phyloP scores from a whole-genome alignment of 1,284 basidiomycete genomes.

The Trichosporon inkin region DNA sequence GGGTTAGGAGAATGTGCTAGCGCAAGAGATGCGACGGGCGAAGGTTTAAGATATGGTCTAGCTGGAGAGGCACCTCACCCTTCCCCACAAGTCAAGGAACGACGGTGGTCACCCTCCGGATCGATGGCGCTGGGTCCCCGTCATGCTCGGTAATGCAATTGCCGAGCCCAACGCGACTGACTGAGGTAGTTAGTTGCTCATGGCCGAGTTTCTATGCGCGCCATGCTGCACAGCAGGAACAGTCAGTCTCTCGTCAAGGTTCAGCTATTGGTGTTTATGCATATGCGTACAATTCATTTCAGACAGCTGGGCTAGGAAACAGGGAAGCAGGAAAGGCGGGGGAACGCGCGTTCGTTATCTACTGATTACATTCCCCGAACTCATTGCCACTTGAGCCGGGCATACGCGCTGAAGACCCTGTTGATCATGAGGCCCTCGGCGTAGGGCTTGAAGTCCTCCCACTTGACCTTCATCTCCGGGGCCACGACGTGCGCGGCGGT shows the following conservation, averaged over 20 bases:
- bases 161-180: neutral
- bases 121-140: neutral
- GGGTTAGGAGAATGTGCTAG: neutral
- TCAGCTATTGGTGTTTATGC: neutral
- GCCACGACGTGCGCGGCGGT: conserved; percentile 41
- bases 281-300: neutral
- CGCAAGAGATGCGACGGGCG: neutral
- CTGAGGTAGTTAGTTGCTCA: too few species aligned
- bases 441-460: conserved; percentile 40
- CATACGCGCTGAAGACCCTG: conserved; percentile 45
- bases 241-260: too few species aligned
- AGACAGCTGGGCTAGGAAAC: neutral
- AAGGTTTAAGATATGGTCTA: neutral
- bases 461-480: conserved; percentile 28
- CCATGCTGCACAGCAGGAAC: too few species aligned
- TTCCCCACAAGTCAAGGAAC: neutral
- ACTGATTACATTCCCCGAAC: neutral
- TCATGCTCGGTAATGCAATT: neutral
- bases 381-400: conserved; percentile 32
- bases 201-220: too few species aligned
- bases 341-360: neutral
- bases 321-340: neutral
- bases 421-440: conserved; percentile 40
- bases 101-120: neutral
- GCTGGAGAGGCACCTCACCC: neutral